Evolutionary conservation across 495 filamentous ascomycete species (phyloP).

Genomic region (Jackrogersella multiformis): DNA sequence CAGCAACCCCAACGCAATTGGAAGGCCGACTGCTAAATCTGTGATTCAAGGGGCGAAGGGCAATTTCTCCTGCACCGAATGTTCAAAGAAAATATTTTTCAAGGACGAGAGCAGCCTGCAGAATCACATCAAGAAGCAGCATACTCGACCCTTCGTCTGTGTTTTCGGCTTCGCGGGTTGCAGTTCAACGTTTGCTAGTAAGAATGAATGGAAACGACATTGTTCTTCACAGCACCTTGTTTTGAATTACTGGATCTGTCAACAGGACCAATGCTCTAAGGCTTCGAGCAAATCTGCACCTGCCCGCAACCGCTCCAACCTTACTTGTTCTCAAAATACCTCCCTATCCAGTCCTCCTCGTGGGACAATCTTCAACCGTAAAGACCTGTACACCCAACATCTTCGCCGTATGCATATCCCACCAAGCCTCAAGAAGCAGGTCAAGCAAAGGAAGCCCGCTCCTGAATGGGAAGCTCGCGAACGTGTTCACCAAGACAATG

Average conservation of each 20-base stretch:
- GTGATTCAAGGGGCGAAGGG: slow-evolving; percentile 41
- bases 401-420: slow-evolving; percentile 84
- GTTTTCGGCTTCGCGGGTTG: slow-evolving; percentile 64
- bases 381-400: slow-evolving; percentile 92
- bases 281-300: slow-evolving; percentile 39
- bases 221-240: slow-evolving; percentile 82
- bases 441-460: slow-evolving; percentile 48
- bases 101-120: slow-evolving; percentile 52
- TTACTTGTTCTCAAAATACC: slow-evolving; percentile 42
- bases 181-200: slow-evolving; percentile 37
- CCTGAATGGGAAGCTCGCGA: slow-evolving; percentile 55
- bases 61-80: slow-evolving; percentile 37
- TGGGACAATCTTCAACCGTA: slow-evolving; percentile 85
- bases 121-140: slow-evolving; percentile 60
- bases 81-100: slow-evolving; percentile 47
- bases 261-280: slow-evolving; percentile 68
- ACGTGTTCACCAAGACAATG: slow-evolving; percentile 63
- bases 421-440: slow-evolving; percentile 49
- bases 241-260: slow-evolving; percentile 82
- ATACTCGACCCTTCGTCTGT: slow-evolving; percentile 77
- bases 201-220: slow-evolving; percentile 81
- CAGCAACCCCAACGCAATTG: slow-evolving; percentile 7
- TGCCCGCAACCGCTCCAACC: slow-evolving; percentile 50
- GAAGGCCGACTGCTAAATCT: slow-evolving; percentile 19
- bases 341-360: slow-evolving; percentile 35